These are phyloP conservation scores for Aspergillus terreus DNA, from an alignment of 2,329 filamentous ascomycete species.

Conservation along the genomic window DNA sequence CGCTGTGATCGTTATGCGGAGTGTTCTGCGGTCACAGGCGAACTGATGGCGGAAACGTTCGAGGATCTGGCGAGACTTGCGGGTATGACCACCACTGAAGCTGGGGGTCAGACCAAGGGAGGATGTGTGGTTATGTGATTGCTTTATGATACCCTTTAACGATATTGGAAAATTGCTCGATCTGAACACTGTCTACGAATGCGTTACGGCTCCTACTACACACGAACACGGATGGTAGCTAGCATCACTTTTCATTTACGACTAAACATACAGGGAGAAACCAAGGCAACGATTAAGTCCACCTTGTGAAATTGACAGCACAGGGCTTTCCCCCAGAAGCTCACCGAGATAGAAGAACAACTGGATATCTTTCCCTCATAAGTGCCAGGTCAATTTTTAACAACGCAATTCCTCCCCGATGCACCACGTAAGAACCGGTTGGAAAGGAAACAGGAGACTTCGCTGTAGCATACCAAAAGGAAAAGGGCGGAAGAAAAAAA, in stretches of 20 bases:
- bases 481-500: slow-evolving; percentile 26
- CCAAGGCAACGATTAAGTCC: slow-evolving; percentile 84
- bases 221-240: slow-evolving; percentile 22
- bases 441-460: slow-evolving; percentile 19
- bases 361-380: slow-evolving; percentile 99
- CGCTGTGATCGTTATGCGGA: slow-evolving; percentile 61
- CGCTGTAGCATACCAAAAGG: slow-evolving; percentile 23
- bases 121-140: slow-evolving; percentile 41
- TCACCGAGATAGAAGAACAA: slow-evolving; percentile 41
- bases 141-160: slow-evolving; percentile 10
- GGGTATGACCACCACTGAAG: slow-evolving; percentile 55
- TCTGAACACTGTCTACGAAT: no score
- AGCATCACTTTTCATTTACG: slow-evolving; percentile 35
- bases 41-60: slow-evolving; percentile 56
- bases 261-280: slow-evolving; percentile 39
- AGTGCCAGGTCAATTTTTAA: slow-evolving; percentile 67
- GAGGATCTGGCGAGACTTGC: slow-evolving; percentile 59
- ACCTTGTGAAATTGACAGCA: slow-evolving; percentile 70
- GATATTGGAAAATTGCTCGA: not conserved
- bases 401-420: slow-evolving; percentile 37
- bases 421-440: slow-evolving; percentile 23
- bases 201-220: not conserved
- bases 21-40: slow-evolving; percentile 59
- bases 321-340: slow-evolving; percentile 93
- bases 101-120: slow-evolving; percentile 48